These are phyloP conservation scores for Phaseolus lunatus DNA, from an alignment of 306 rosid species.

Conservation along the genomic window DNA sequence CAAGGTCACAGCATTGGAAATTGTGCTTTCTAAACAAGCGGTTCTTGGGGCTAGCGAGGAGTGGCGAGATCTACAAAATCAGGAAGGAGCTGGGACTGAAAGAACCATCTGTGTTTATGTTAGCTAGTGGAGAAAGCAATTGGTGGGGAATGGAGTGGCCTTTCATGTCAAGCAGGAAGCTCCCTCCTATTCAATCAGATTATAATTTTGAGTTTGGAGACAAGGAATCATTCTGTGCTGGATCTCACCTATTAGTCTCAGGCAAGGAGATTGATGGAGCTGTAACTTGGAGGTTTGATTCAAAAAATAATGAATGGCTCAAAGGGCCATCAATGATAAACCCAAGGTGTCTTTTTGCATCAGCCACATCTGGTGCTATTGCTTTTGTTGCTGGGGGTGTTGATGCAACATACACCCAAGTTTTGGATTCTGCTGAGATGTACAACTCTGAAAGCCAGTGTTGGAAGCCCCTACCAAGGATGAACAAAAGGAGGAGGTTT, in stretches of 20 bases:
- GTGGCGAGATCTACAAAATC: constrained; percentile 71
- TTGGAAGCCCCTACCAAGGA: constrained; percentile 75
- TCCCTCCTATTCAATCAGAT: constrained; percentile 71
- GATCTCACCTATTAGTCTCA: constrained; percentile 75
- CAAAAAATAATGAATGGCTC: constrained; percentile 59
- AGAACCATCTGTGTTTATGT: constrained; percentile 79
- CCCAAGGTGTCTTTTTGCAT: constrained; percentile 81
- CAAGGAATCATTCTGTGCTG: constrained; percentile 81
- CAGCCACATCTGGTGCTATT: constrained; percentile 66
- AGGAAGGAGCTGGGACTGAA: constrained; percentile 62
- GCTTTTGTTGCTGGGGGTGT: constrained; percentile 85
- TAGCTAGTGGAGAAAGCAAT: constrained; percentile 65
- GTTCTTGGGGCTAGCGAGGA: constrained; percentile 54
- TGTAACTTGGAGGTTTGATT: constrained; percentile 68
- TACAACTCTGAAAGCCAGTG: constrained; percentile 57
- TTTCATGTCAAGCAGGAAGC: constrained; percentile 58
- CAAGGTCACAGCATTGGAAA: constrained; percentile 74
- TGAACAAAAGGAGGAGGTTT: constrained; percentile 58
- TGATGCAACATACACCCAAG: constrained; percentile 46
- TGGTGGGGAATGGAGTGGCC: constrained; percentile 80
- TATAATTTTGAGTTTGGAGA: constrained; percentile 56
- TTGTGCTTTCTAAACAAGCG: constrained; percentile 63
- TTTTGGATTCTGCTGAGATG: constrained; percentile 68
- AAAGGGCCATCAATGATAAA: constrained; percentile 77
- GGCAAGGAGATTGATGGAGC: constrained; percentile 71